phyloP scores from a whole-genome alignment of 805 yeast genomes.

The Monosporozyma siamensis region DNA sequence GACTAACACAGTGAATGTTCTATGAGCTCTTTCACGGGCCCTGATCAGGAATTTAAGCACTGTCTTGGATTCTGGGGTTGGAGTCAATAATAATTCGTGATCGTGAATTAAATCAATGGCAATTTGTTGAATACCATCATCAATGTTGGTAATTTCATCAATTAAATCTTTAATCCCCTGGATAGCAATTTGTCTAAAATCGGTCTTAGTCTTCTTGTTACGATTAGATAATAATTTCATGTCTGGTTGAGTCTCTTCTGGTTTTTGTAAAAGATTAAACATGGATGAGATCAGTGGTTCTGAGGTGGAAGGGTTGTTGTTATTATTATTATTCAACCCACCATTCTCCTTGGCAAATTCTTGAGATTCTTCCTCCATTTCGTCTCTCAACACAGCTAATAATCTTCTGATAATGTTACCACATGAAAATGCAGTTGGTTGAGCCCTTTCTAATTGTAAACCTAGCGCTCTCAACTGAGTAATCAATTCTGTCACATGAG shows the following conservation, averaged over 20 bases:
- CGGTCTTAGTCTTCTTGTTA: slow-evolving; percentile 32
- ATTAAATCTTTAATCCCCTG: slow-evolving; percentile 88
- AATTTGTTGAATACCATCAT: slow-evolving; percentile 85
- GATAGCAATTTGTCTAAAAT: slow-evolving; percentile 74
- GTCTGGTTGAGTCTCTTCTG: slow-evolving; percentile 19
- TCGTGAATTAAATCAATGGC: slow-evolving; percentile 92
- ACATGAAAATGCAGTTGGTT: slow-evolving; percentile 78
- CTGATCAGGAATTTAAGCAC: slow-evolving; percentile 77
- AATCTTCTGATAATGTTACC: slow-evolving; percentile 91
- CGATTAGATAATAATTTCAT: slow-evolving; percentile 5
- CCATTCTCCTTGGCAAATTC: slow-evolving; percentile 6
- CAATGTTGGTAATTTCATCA: slow-evolving; percentile 82
- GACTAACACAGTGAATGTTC: slow-evolving; percentile 85
- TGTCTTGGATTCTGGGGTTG: slow-evolving; percentile 90
- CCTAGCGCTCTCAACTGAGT: slow-evolving; percentile 69
- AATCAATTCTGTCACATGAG: slow-evolving; percentile 62
- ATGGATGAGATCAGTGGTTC: slow-evolving; percentile 66
- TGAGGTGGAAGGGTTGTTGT: slow-evolving; percentile 13
- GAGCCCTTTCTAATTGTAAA: slow-evolving; percentile 57
- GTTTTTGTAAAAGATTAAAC: slow-evolving; percentile 73
- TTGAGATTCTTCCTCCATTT: slow-evolving; percentile 46
- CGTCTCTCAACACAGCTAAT: slow-evolving; percentile 79
- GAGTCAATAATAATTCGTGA: slow-evolving; percentile 70
- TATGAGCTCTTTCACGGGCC: slow-evolving; percentile 64
- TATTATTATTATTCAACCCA: background rate